Evolutionary conservation across 2,329 filamentous ascomycete genomes (phyloP), one percentile per base, ranked within the genome.

Genomic region (Clarireedia hainanense): DNA sequence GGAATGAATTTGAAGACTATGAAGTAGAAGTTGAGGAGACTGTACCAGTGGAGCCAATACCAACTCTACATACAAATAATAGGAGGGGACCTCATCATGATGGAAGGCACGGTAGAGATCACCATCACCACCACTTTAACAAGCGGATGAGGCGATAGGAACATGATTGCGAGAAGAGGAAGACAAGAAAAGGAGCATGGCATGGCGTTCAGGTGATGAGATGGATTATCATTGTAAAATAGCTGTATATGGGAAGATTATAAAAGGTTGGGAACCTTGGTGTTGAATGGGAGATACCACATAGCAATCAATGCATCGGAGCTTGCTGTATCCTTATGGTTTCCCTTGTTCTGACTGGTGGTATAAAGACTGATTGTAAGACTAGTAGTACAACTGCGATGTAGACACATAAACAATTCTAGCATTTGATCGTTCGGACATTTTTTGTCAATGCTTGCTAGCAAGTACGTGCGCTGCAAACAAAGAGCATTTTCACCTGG

Each of bases 21-120:
- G 84, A 88, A 67, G 76, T 88, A 43, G 89, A 95, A 67, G 82
- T 91, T 24, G 89, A 95, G 62, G 84, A 88, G 63, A 59, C 64
- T 58, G 49, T 55, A 53, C n/a, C 57, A 58, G 45, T 61, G 57
- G 49, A 54, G 59, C 47, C 59, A 57, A 42, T 57, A 58, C 50
- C 56, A 20, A 42, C 56, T 0, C 52, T 50, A 6, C 52, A 55
- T 36, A 26, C 37, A 17, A 56, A 55, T 34, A 37, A 40, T 23
- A 55, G 58, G 1, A 59, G 60, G 57, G 59, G 57, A 27, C 57
- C 58, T 51, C 56, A 57, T 52, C 40, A 58, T 56, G 48, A 54
- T 43, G 51, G 51, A 3, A 27, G 60, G 26, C 39, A 58, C 57
- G 40, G 47, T 5, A 48, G 53, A 47, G 45, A 61, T 50, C 46